Evolutionary conservation across 345 rosid species (phyloP).

Genomic region (Zanthoxylum bungeanum): DNA sequence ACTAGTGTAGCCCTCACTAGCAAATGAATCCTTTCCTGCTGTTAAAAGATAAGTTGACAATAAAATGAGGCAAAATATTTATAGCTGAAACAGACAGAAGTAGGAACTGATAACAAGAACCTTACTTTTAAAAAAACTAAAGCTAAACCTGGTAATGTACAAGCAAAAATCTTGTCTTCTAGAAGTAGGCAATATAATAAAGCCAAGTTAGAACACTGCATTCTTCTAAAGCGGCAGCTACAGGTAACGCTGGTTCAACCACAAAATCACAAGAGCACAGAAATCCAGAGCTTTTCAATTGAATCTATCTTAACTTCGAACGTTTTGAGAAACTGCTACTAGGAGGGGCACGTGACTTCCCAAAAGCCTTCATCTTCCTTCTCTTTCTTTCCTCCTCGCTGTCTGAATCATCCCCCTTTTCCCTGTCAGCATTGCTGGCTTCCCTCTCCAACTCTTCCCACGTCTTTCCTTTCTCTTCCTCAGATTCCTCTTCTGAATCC

Average conservation of each 20-base stretch:
- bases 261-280: not conserved
- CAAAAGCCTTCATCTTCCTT: constrained; percentile 81
- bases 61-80: not conserved
- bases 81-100: not conserved
- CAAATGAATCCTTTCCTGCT: not conserved
- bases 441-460: constrained; percentile 99
- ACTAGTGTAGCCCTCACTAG: too few relatives aligned
- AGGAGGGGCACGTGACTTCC: constrained; percentile 64
- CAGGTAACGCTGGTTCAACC: not conserved
- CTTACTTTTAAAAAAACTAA: not conserved
- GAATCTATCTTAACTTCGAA: constrained; percentile 27
- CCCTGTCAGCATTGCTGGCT: constrained; percentile 90
- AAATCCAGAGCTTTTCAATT: not conserved
- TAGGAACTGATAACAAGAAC: not conserved
- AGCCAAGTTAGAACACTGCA: constrained; percentile 9
- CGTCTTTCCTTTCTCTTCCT: constrained; percentile 92
- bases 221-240: not conserved
- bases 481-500: constrained; percentile 63
- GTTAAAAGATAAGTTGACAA: not conserved
- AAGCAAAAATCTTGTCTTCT: constrained; percentile 6
- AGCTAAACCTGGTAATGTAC: constrained; percentile 5
- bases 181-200: not conserved
- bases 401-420: constrained; percentile 79
- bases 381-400: constrained; percentile 91
- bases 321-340: constrained; percentile 41